Conservation (phyloP, 345 rosid species). For the Sonneratia alba region DNA sequence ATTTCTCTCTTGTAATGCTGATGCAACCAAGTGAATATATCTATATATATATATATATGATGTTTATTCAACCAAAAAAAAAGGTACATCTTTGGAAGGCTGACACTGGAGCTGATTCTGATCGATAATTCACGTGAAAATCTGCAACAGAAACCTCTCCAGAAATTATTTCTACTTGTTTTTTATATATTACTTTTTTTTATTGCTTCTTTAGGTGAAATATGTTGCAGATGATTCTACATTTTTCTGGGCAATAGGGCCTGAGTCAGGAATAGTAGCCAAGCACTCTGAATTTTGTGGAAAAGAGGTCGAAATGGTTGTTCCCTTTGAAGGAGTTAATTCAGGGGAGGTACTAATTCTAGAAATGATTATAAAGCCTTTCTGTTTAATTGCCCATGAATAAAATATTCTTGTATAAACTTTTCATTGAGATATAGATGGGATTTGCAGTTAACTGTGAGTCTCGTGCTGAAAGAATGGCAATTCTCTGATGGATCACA, state of each 20-base stretch:
- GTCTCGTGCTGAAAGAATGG: constrained; percentile 86
- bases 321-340: constrained; percentile 79
- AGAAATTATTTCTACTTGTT: neutral
- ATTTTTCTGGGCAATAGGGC: constrained; percentile 84
- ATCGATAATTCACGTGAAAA: too few relatives aligned
- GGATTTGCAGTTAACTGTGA: constrained; percentile 54
- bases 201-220: constrained; percentile 41
- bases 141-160: too few relatives aligned
- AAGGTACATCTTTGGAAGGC: too few relatives aligned
- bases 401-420: neutral
- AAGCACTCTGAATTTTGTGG: constrained; percentile 71
- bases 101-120: too few relatives aligned
- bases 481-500: constrained; percentile 89
- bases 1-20: too few relatives aligned
- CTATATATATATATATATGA: too few relatives aligned
- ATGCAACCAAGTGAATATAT: too few relatives aligned
- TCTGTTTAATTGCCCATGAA: neutral
- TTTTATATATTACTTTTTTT: neutral
- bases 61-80: too few relatives aligned
- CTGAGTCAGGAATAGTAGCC: constrained; percentile 62
- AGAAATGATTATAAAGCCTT: neutral
- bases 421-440: neutral
- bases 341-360: constrained; percentile 58
- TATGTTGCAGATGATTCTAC: constrained; percentile 87
- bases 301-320: constrained; percentile 70